Evolutionary conservation across 495 filamentous ascomycete genomes (phyloP), one percentile per base, ranked within the genome.

Genomic region (Hyaloscypha finlandica): DNA sequence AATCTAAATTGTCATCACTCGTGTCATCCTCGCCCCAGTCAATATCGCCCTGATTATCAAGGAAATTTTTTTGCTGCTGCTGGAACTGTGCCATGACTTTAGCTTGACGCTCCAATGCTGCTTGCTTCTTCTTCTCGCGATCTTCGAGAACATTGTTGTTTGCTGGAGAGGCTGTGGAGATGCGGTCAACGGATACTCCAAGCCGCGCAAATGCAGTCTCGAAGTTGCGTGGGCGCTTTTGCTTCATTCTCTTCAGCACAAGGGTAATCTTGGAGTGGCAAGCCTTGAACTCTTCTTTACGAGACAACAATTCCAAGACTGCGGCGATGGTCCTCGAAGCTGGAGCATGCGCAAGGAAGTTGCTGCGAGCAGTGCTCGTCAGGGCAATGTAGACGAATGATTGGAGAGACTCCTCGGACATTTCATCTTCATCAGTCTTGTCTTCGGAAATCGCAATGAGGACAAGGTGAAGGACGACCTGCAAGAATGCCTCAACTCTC

Each of bases 41-140:
- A 69, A 96, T 83, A 39, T 87, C 86, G 35, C 89, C 90, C 74
- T 97, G 92, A 69, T 86, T 93, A 65, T 91, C 89, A 78, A 98
- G 76, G 79, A 98, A 98, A 70, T 86, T 92, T 76, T 96, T 93
- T 73, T 98, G 96, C 72, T 99, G 93, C 72, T 96, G 88, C 75
- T 97, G 95, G 80, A 98, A 96, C 74, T 97, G 92, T 2, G 93
- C 94, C 93, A 98, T 97, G 22, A 98, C 91, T 69, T 85, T 88
- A 9, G 93, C 93, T 78, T 98, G 93, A 57, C 95, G 84, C 66
- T 94, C 93, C 39, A 92, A 76, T 0, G 96, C 95, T 33, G 94
- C 89, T 71, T 89, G 87, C 81, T 97, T 98, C 82, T 93, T 98
- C 57, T 84, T 77, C 75, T 96, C 92, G 58, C 87, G 88, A 68